Evolutionary conservation across 495 filamentous ascomycete genomes (phyloP).

Genomic region (Bryoglossum gracile): DNA sequence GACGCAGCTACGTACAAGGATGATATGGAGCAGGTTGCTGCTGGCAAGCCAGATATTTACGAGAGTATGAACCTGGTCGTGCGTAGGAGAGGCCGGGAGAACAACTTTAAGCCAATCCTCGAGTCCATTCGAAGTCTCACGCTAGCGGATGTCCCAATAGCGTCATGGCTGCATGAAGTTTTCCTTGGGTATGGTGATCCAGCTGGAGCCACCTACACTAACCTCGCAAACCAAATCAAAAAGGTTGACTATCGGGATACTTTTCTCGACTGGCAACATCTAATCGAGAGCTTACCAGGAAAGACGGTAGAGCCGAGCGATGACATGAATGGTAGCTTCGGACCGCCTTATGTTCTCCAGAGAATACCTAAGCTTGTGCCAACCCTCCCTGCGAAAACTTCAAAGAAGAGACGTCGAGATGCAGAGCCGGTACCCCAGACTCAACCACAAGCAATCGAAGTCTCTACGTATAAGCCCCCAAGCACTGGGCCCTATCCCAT

Average conservation of each 20-base stretch:
- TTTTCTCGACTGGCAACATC: constrained; percentile 90
- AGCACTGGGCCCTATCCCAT: constrained; percentile 89
- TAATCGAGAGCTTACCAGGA: constrained; percentile 79
- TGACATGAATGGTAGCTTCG: constrained; percentile 63
- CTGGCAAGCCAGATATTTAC: constrained; percentile 70
- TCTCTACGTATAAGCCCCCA: constrained; percentile 86
- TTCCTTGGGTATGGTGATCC: constrained; percentile 96
- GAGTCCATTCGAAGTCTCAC: constrained; percentile 85
- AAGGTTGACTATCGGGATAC: constrained; percentile 88
- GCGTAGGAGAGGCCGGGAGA: constrained; percentile 79
- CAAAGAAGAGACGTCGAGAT: constrained; percentile 79
- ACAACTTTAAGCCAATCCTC: constrained; percentile 94
- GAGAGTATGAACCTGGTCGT: constrained; percentile 81
- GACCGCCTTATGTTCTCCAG: constrained; percentile 80
- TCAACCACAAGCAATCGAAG: constrained; percentile 58
- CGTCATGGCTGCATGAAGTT: constrained; percentile 90
- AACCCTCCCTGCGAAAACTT: constrained; percentile 41
- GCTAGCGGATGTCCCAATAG: constrained; percentile 76
- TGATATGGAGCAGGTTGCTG: constrained; percentile 58
- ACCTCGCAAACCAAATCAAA: constrained; percentile 67
- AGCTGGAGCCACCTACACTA: constrained; percentile 74
- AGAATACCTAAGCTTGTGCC: constrained; percentile 43
- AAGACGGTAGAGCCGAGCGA: constrained; percentile 73
- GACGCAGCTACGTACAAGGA: constrained; percentile 72
- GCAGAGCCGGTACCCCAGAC: constrained; percentile 51